phyloP scores from a whole-genome alignment of 73 alveolate species.

The Paramecium octaurelia region DNA sequence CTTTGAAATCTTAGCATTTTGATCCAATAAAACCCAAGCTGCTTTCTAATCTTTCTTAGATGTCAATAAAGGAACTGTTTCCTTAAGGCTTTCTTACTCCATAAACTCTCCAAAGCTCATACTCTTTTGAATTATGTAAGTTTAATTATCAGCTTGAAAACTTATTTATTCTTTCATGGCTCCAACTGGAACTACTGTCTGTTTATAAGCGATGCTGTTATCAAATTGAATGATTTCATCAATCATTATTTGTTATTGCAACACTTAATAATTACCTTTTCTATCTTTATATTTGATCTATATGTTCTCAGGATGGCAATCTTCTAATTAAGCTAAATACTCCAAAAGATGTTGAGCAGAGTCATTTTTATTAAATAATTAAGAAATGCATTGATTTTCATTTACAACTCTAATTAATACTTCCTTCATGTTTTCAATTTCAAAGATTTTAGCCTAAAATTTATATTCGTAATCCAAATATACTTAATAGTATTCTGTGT shows the following conservation, averaged over 20 bases:
- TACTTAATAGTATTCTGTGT: neutral
- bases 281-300: slow-evolving; percentile 16
- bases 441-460: neutral
- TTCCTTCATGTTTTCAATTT: neutral
- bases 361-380: neutral
- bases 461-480: neutral
- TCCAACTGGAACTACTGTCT: slow-evolving; percentile 31
- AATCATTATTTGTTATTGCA: neutral
- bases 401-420: neutral
- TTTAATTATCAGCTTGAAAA: neutral
- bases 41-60: neutral
- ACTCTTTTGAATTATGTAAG: neutral
- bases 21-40: neutral
- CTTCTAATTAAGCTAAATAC: neutral
- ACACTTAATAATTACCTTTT: neutral
- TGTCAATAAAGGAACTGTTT: neutral
- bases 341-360: neutral
- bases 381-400: neutral
- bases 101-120: neutral
- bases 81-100: neutral
- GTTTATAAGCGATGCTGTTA: neutral
- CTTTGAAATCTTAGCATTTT: neutral
- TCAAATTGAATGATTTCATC: slow-evolving; percentile 4
- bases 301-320: neutral
- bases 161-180: slow-evolving; percentile 24